A percentile compares a stretch with the other conserved stretches of the same genome.
Conservation (phyloP, 441 rosid genomes). For the Dalechampia spathulata region DNA sequence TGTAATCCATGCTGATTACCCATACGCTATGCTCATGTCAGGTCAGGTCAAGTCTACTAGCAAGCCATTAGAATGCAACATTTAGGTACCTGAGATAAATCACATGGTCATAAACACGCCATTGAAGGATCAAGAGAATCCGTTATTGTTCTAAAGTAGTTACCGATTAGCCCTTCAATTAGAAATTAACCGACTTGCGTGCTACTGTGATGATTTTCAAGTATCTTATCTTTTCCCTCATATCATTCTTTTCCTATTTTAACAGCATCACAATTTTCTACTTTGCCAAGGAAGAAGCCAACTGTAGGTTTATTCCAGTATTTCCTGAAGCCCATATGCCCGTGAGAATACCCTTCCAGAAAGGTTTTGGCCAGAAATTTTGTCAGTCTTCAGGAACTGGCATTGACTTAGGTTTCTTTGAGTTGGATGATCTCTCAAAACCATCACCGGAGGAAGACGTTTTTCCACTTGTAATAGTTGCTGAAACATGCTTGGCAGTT, state of each 20-base stretch:
- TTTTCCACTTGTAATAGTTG: constrained; percentile 85
- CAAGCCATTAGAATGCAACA: not conserved
- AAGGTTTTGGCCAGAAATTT: constrained; percentile 75
- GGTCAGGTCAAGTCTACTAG: not conserved
- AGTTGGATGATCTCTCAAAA: constrained; percentile 70
- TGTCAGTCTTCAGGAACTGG: constrained; percentile 82
- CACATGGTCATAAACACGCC: not conserved
- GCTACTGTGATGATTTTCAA: not conserved
- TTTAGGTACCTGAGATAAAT: not conserved
- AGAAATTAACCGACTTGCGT: not conserved
- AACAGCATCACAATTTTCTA: constrained; percentile 72
- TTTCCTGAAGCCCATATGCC: constrained; percentile 64
- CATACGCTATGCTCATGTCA: not conserved
- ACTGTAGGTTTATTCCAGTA: constrained; percentile 62
- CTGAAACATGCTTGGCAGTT: constrained; percentile 45
- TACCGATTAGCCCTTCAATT: not conserved
- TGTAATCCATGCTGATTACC: not conserved
- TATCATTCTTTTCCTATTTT: constrained; percentile 1
- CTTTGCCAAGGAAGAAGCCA: constrained; percentile 77
- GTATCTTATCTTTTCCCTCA: not conserved
- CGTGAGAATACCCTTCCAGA: constrained; percentile 50
- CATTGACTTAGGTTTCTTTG: constrained; percentile 74
- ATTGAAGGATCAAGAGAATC: not conserved
- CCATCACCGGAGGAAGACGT: constrained; percentile 69
- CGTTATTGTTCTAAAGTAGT: too few relatives aligned